phyloP scores from a whole-genome alignment of 2,329 filamentous ascomycete species.

The Phaeosphaeriaceae sp. region DNA sequence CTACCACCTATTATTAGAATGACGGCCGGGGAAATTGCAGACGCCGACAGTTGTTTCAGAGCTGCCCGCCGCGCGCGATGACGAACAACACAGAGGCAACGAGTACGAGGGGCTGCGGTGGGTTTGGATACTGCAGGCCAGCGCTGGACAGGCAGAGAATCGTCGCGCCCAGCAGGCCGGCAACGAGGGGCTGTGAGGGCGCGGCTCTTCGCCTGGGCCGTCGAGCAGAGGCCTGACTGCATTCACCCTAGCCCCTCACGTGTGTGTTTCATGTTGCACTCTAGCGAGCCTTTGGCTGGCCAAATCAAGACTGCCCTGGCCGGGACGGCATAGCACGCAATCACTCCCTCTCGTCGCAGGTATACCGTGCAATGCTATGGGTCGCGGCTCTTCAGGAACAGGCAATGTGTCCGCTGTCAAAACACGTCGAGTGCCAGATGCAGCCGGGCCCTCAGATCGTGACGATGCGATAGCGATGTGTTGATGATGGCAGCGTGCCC shows the following conservation, averaged over 20 bases:
- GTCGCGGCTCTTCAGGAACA: constrained; percentile 28
- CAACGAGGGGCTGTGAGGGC: constrained; percentile 22
- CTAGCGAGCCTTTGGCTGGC: background rate
- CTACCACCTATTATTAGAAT: constrained; percentile 35
- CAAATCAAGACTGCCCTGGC: constrained; percentile 6
- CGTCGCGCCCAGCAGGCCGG: constrained; percentile 11
- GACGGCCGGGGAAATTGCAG: constrained; percentile 30
- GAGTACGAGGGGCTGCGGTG: background rate
- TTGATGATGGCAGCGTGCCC: background rate
- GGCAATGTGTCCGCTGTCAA: constrained; percentile 18
- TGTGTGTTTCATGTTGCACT: constrained; percentile 18
- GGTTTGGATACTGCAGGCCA: background rate
- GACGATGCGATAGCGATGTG: background rate
- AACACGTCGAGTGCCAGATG: background rate
- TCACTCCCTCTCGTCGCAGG: constrained; percentile 7
- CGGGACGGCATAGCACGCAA: constrained; percentile 8
- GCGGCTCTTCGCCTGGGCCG: constrained; percentile 24
- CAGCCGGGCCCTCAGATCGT: background rate
- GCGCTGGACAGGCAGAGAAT: too few relatives aligned
- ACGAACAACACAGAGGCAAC: background rate
- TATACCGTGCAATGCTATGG: constrained; percentile 19
- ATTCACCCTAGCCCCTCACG: constrained; percentile 23
- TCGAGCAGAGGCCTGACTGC: constrained; percentile 21
- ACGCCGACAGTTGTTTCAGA: constrained; percentile 40
- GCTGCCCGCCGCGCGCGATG: constrained; percentile 13